Evolutionary conservation across 345 rosid species (phyloP).

Genomic region (Viola odorata): DNA sequence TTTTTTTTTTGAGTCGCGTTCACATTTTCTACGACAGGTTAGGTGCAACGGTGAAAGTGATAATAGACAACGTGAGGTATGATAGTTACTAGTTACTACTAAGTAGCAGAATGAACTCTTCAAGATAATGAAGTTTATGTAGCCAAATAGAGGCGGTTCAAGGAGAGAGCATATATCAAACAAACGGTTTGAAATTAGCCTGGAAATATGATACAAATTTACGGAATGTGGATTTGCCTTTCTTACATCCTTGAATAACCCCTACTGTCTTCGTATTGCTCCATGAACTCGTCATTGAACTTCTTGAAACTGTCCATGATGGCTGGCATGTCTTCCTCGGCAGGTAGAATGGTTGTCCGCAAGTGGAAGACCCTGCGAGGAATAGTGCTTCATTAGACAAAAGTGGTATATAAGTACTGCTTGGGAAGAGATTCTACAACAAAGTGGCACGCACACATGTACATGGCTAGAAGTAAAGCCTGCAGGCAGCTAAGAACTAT

Average conservation of each 20-base stretch:
- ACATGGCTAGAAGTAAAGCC: background rate
- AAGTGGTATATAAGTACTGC: background rate
- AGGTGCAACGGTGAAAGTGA: no score
- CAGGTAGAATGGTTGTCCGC: slow-evolving; percentile 91
- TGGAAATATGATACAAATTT: slow-evolving; percentile 23
- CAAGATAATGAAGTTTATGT: slow-evolving; percentile 17
- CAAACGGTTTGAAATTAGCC: slow-evolving; percentile 16
- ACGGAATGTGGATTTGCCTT: slow-evolving; percentile 1
- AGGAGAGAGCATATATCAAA: slow-evolving; percentile 11
- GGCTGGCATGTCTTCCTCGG: slow-evolving; percentile 93
- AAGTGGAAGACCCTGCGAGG: slow-evolving; percentile 74
- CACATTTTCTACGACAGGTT: no score
- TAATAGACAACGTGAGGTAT: no score
- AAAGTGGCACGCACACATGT: background rate
- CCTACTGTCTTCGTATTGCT: slow-evolving; percentile 57
- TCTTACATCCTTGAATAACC: slow-evolving; percentile 81
- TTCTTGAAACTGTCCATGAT: slow-evolving; percentile 93
- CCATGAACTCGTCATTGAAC: slow-evolving; percentile 97
- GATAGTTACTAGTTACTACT: no score
- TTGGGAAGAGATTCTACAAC: background rate
- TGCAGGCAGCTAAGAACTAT: background rate
- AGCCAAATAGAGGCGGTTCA: slow-evolving; percentile 2
- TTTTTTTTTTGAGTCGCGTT: no score
- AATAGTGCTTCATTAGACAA: slow-evolving; percentile 3
- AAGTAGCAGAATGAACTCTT: slow-evolving; percentile 9